These are phyloP conservation scores for Rhizopus delemar DNA, from an alignment of 371 early-diverging fungal species.

Conservation along the genomic window DNA sequence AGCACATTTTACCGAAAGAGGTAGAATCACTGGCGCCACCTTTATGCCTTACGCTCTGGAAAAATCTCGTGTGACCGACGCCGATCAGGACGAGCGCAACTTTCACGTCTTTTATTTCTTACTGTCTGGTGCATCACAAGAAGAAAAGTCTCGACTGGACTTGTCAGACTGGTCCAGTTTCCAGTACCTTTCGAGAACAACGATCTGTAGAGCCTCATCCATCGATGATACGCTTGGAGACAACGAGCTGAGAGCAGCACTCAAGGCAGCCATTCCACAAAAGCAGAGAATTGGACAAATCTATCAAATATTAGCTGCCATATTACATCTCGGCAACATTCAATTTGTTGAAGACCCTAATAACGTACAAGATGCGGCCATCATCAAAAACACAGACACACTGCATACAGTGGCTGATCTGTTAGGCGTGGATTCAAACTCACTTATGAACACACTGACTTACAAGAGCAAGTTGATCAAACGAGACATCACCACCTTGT, in stretches of 20 bases:
- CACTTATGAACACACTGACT: slow-evolving; percentile 77
- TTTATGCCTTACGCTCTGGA: slow-evolving; percentile 86
- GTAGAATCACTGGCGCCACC: slow-evolving; percentile 84
- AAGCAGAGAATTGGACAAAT: slow-evolving; percentile 75
- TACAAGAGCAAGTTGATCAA: slow-evolving; percentile 79
- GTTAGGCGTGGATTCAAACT: slow-evolving; percentile 76
- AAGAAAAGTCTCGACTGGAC: slow-evolving; percentile 20
- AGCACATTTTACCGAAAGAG: slow-evolving; percentile 83
- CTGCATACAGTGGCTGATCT: slow-evolving; percentile 77
- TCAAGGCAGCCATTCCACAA: slow-evolving; percentile 80
- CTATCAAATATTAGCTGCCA: slow-evolving; percentile 84
- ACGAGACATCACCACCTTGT: slow-evolving; percentile 83
- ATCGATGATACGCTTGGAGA: slow-evolving; percentile 63
- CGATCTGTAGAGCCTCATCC: slow-evolving; percentile 37
- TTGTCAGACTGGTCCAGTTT: slow-evolving; percentile 32
- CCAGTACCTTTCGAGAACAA: slow-evolving; percentile 41
- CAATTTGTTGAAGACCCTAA: slow-evolving; percentile 70
- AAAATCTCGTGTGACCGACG: slow-evolving; percentile 66
- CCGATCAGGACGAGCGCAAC: slow-evolving; percentile 73
- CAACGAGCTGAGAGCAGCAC: slow-evolving; percentile 66
- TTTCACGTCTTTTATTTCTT: slow-evolving; percentile 93
- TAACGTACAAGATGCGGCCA: slow-evolving; percentile 68
- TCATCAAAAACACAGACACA: slow-evolving; percentile 66
- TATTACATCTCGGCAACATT: slow-evolving; percentile 88
- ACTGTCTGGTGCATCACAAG: slow-evolving; percentile 42